A percentile compares a stretch with the other conserved stretches of the same genome.
Conservation (phyloP, 2,329 filamentous ascomycete species). For the Arthrobotrys sphaeroides region DNA sequence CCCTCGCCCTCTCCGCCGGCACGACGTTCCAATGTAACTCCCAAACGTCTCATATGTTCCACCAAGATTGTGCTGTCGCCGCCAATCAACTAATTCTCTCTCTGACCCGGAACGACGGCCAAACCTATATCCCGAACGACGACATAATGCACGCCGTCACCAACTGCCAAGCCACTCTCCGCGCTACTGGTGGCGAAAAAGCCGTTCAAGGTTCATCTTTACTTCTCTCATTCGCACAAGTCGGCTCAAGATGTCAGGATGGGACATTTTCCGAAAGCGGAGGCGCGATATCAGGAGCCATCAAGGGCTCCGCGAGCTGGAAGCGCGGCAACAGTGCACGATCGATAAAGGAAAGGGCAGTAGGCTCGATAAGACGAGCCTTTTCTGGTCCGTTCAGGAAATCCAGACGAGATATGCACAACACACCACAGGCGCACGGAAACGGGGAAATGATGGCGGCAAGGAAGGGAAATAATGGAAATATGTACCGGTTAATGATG, state of each 20-base stretch:
- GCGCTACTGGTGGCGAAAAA: slow-evolving; percentile 36
- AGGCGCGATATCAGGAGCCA: slow-evolving; percentile 5
- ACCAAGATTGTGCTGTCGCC: slow-evolving; percentile 35
- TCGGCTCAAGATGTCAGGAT: slow-evolving; percentile 47
- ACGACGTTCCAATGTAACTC: slow-evolving; percentile 45
- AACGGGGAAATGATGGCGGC: slow-evolving; percentile 36
- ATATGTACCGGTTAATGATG: slow-evolving; percentile 40
- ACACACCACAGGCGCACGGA: not conserved
- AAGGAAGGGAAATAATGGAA: slow-evolving; percentile 28
- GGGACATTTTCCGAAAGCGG: slow-evolving; percentile 21
- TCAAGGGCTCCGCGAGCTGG: slow-evolving; percentile 35
- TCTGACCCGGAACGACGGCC: slow-evolving; percentile 29
- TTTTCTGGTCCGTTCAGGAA: not conserved
- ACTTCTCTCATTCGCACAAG: slow-evolving; percentile 38
- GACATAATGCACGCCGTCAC: slow-evolving; percentile 22
- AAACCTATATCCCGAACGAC: slow-evolving; percentile 39
- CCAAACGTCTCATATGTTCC: slow-evolving; percentile 24
- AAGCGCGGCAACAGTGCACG: slow-evolving; percentile 15
- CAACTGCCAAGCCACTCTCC: slow-evolving; percentile 20
- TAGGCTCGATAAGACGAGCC: slow-evolving; percentile 2
- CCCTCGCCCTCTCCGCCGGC: slow-evolving; percentile 26
- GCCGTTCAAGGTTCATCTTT: slow-evolving; percentile 20
- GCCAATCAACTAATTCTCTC: slow-evolving; percentile 39
- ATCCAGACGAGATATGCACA: slow-evolving; percentile 19
- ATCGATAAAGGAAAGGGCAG: slow-evolving; percentile 11